Conservation (phyloP, 2,329 filamentous ascomycete species). For the Stemphylium lycopersici region DNA sequence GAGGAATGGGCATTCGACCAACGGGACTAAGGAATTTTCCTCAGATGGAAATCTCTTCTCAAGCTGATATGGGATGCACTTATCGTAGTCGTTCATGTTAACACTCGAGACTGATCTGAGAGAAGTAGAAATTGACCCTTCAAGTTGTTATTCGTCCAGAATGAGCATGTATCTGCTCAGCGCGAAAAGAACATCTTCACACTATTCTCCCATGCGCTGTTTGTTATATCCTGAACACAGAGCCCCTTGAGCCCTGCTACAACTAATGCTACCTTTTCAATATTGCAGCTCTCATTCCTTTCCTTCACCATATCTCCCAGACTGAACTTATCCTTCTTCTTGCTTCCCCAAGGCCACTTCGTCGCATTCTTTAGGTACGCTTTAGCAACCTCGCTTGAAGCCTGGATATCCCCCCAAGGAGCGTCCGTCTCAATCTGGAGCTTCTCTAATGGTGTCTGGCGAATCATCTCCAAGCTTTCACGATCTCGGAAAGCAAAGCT, state of each 20-base stretch:
- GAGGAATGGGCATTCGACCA: background rate
- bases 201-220: slow-evolving; percentile 50
- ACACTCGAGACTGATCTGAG: background rate
- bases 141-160: too few relatives aligned
- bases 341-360: slow-evolving; percentile 47
- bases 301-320: slow-evolving; percentile 57
- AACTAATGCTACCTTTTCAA: slow-evolving; percentile 55
- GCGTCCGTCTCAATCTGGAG: slow-evolving; percentile 58
- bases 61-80: too few relatives aligned
- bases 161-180: background rate
- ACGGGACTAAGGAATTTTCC: background rate
- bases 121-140: too few relatives aligned
- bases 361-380: slow-evolving; percentile 51
- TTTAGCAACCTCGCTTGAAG: slow-evolving; percentile 48
- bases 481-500: slow-evolving; percentile 55
- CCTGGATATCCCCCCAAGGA: slow-evolving; percentile 56
- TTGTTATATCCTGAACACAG: slow-evolving; percentile 51
- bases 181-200: slow-evolving; percentile 15
- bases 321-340: slow-evolving; percentile 60
- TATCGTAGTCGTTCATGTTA: background rate
- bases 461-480: slow-evolving; percentile 53
- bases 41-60: background rate
- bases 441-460: slow-evolving; percentile 48
- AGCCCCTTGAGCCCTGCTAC: slow-evolving; percentile 58
- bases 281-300: slow-evolving; percentile 58